Evolutionary conservation across 306 rosid species (phyloP), one percentile per base, ranked within the genome.

Genomic region (Comarum palustre): DNA sequence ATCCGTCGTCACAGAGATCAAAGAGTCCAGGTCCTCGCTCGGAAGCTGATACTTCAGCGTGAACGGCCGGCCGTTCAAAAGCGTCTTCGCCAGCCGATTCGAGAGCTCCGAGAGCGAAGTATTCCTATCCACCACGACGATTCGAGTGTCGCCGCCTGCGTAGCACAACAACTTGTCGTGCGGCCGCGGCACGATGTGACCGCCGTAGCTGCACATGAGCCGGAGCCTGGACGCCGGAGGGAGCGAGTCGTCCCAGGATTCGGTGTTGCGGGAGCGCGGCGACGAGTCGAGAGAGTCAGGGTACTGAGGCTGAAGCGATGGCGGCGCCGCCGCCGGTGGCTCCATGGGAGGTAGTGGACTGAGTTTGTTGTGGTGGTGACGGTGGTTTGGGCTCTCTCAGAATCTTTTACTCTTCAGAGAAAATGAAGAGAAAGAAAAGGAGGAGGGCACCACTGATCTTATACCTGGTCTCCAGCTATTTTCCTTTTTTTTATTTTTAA

Each of bases 191-290:
- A 91, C 90, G 81, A 95, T 95, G 81, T 94, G 97, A 1, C 98
- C 98, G 48, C 92, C 97, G 57, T 88, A 94, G 82, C 98, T 94
- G 79, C 99, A 95, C 99, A 95, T 95, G 3, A 95, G 86, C 9
- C 97, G 97, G 65, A 95, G 93, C 55, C 88, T 78, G 3, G 73
- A 77, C 14, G 88, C 71, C 0, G 86, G 32, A 5, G 93, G 91
- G 12, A 78, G 57, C 0, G 94, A 85, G 19, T 93, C 97, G 59
- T 91, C 98, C 97, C 96, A 93, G 3, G 92, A 79, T 19, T 93
- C 96, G 9, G 90, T 84, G 89, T 85, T 89, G 5, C 97, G 92
- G 24, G 97, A 91, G 25, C 96, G 81, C 0, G 98, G 98, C 0
- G 98, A 91, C 6, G 98, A 91, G 45, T 93, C 98, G 0, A 91